A percentile compares a stretch with the other conserved stretches of the same genome.
Evolutionary conservation across 1,139 yeast species (phyloP).

Genomic region (Tardiomyces blankii): DNA sequence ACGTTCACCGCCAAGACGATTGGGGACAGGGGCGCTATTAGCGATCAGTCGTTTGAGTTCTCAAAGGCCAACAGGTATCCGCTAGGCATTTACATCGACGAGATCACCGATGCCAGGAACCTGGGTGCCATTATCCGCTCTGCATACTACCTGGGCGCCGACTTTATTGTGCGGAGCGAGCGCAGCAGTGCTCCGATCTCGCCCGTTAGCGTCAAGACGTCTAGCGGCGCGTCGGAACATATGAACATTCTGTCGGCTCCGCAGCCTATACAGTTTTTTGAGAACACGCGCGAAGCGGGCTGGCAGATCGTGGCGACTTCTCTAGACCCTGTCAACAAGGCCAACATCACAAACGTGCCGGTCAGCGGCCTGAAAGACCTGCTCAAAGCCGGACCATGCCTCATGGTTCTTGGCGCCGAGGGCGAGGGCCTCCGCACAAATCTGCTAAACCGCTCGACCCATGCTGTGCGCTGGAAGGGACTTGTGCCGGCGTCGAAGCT

Average conservation of each 20-base stretch:
- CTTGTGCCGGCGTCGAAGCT: constrained; percentile 33
- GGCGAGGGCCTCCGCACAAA: constrained; percentile 71
- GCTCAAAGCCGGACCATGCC: constrained; percentile 41
- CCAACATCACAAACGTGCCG: not conserved
- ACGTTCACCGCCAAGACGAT: constrained; percentile 1
- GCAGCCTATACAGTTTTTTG: constrained; percentile 53
- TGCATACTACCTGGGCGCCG: constrained; percentile 78
- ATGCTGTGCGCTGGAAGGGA: constrained; percentile 34
- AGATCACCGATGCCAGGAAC: constrained; percentile 82
- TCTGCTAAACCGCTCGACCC: constrained; percentile 52
- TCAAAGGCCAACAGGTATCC: constrained; percentile 33
- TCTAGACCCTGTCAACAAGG: constrained; percentile 4
- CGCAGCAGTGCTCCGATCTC: constrained; percentile 65
- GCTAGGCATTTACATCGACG: constrained; percentile 68
- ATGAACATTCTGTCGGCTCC: constrained; percentile 48
- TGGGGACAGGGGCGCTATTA: not conserved
- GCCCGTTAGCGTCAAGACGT: constrained; percentile 69
- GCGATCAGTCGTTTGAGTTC: not conserved
- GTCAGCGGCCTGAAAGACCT: constrained; percentile 25
- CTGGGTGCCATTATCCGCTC: constrained; percentile 79
- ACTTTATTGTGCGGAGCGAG: constrained; percentile 61
- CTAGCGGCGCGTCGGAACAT: constrained; percentile 82
- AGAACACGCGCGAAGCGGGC: constrained; percentile 40
- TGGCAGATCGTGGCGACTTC: constrained; percentile 69
- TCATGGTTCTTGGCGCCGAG: constrained; percentile 77